Evolutionary conservation across 345 rosid species (phyloP).

Genomic region (Eucalyptus curtisii): DNA sequence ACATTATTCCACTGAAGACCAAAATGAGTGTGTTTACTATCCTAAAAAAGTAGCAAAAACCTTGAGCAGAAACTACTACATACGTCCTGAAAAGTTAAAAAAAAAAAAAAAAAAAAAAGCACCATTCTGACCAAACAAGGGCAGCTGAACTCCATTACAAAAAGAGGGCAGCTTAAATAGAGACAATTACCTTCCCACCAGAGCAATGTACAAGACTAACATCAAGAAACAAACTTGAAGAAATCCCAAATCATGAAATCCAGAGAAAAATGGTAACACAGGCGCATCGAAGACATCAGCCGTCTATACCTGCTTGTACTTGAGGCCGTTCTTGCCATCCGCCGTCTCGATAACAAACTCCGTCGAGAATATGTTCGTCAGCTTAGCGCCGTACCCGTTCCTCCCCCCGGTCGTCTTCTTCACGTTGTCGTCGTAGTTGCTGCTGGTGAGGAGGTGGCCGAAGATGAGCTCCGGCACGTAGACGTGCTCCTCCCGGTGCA

Average conservation of each 20-base stretch:
- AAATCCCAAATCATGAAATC: neutral
- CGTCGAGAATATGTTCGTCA: conserved; percentile 77
- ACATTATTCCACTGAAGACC: neutral
- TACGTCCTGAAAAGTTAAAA: neutral
- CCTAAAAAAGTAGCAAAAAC: neutral
- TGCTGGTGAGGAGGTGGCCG: conserved; percentile 86
- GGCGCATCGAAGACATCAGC: neutral
- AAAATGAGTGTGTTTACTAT: neutral
- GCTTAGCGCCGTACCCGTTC: conserved; percentile 95
- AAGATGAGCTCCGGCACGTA: conserved; percentile 93
- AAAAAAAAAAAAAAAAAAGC: too few relatives aligned
- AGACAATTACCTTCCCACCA: neutral
- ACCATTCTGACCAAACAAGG: neutral
- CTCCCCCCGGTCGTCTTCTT: conserved; percentile 99
- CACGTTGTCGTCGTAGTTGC: conserved; percentile 68
- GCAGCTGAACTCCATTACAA: too few relatives aligned
- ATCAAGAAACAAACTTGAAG: neutral
- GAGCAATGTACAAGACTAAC: neutral
- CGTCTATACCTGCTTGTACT: conserved; percentile 57
- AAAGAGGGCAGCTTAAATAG: neutral
- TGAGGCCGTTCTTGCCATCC: conserved; percentile 65
- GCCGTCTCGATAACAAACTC: conserved; percentile 91
- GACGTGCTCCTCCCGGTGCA: conserved; percentile 85
- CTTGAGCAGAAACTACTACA: neutral
- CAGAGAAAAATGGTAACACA: neutral